These are phyloP conservation scores for Ganoderma lucidum DNA, from an alignment of 1,284 basidiomycete species.

Conservation along the genomic window DNA sequence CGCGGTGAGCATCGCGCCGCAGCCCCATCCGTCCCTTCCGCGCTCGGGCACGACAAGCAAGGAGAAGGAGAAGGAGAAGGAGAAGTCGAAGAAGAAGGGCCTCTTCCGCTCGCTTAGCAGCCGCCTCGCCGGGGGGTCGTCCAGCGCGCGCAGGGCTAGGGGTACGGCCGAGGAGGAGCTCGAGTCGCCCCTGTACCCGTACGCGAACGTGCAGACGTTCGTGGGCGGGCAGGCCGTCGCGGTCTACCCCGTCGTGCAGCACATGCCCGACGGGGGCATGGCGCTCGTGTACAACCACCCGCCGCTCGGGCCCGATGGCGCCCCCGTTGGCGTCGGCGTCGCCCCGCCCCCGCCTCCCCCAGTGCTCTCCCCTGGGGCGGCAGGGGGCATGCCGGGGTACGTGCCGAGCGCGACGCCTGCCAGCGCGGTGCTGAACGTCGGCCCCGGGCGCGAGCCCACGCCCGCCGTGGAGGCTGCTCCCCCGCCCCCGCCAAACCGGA, in stretches of 20 bases:
- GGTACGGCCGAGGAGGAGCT: slow-evolving; percentile 23
- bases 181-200: slow-evolving; percentile 12
- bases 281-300: slow-evolving; percentile 32
- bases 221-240: slow-evolving; percentile 24
- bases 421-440: neutral
- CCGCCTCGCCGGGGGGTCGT: slow-evolving; percentile 11
- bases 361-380: neutral
- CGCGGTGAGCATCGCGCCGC: slow-evolving; percentile 15
- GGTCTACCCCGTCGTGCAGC: slow-evolving; percentile 31
- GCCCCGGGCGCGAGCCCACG: neutral
- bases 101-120: slow-evolving; percentile 34
- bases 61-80: slow-evolving; percentile 33
- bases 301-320: neutral
- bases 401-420: slow-evolving; percentile 18
- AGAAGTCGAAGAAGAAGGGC: slow-evolving; percentile 32
- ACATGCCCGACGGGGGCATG: slow-evolving; percentile 31
- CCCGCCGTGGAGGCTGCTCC: neutral
- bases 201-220: slow-evolving; percentile 10
- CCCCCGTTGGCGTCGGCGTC: too few relatives aligned
- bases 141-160: slow-evolving; percentile 19
- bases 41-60: slow-evolving; percentile 27
- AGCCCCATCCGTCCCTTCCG: slow-evolving; percentile 8
- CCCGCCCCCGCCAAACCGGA: neutral
- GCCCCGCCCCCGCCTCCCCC: slow-evolving; percentile 12
- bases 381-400: slow-evolving; percentile 22